Evolutionary conservation across 2,329 filamentous ascomycete species (phyloP), one percentile per base, ranked within the genome.

Genomic region (Teratosphaeria nubilosa): DNA sequence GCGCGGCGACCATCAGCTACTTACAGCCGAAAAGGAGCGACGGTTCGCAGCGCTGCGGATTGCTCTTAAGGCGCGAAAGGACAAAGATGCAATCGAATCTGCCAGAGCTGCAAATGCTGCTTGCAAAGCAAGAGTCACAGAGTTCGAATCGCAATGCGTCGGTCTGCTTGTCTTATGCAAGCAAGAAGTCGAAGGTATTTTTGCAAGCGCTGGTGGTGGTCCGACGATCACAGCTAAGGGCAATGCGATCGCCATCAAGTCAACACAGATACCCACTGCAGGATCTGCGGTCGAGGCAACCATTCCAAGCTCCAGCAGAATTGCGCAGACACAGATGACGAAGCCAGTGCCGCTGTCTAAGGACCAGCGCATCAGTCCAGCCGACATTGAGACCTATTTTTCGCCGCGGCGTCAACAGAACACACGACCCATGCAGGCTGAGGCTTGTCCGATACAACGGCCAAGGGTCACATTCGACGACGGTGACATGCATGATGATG

Each of bases 261-360:
- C 69, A 7, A 70, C 69, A 22, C 68, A 70, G 55, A 60, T 61
- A 20, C 60, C 62, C 14, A 52, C 57, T 1, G 37, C n/a, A 10
- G 20, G 41, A 5, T 45, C 32, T 27, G 51, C 53, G 5, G 51
- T 53, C 30, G 62, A 57, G 3, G 32, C 51, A 20, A 56, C 25
- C 5, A 45, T 64, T 5, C 60, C 64, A 11, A 69, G 67, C 59
- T 68, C 67, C 5, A 69, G 66, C 56, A 63, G 69, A 13, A 63
- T 72, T 22, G 67, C 63, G 11, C 70, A 72, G 57, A 72, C 70
- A 1, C 70, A 72, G 51, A 59, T 65, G 53, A 58, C 45, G 16
- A 65, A 61, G 62, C 60, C 58, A 34, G 61, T 54, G 52, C 65
- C 59, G 51, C 54, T 51, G 32, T 45, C 45, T 10, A 60, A 58